Evolutionary conservation across 352 stramenopile genomes (phyloP), one percentile per base, ranked within the genome.

Genomic region (Phytophthora aleatoria): DNA sequence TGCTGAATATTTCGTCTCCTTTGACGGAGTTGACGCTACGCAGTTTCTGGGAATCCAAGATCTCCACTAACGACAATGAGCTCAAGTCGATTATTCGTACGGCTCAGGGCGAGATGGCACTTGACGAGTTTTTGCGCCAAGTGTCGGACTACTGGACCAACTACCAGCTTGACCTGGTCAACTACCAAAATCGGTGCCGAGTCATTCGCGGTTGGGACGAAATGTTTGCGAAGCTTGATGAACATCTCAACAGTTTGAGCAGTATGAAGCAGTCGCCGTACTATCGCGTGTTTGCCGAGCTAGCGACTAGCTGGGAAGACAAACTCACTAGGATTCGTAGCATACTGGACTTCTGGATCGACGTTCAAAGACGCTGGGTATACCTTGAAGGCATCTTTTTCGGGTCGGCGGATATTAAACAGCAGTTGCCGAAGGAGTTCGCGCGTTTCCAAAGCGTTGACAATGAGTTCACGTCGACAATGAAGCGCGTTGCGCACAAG

Each of bases 341-440:
- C 13, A 98, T 99, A 27, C 93, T 99, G 36, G 98, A 99, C 77
- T 91, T 98, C 27, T 99, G 98, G 97, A 98, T 99, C 56, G 97
- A 99, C 71, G 98, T 99, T 2, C 98, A 99, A 81, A 89, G 98
- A 12, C 94, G 97, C 20, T 99, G 97, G 97, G 94, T 99, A 15
- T 99, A 99, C 73, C 81, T 99, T 7, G 98, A 99, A 82, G 97
- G 97, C 26, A 99, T 99, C 71, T 99, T 99, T 67, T 98, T 99
- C 52, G 96, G 95, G 5, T 98, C 89, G 0, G 97, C 95, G 8
- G 98, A 99, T 71, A 99, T 99, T 73, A 99, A 99, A 64, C 93
- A 98, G 42, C 98, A 99, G 73, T 81, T 99, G 47, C 97, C 97
- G n/a, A 92, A 94, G 43, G 97, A 99, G 61, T 99, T 98, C 75